Evolutionary conservation across 192 early-diverging fungal genomes (phyloP).

Genomic region (Pilaira anomala): DNA sequence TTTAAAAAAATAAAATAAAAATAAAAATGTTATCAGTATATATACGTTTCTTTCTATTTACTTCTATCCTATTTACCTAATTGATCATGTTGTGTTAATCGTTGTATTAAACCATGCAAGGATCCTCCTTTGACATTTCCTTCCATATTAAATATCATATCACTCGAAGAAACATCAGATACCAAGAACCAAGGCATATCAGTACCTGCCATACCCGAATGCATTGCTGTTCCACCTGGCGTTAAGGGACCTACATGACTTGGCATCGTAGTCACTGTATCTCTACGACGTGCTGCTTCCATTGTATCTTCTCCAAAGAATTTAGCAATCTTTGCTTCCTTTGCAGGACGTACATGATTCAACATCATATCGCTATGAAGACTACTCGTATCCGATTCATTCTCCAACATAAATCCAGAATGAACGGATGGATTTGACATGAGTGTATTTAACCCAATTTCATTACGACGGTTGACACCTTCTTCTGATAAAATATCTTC

Average conservation of each 20-base stretch:
- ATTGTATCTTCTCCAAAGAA: constrained; percentile 59
- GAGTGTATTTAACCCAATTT: neutral
- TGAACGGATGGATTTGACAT: constrained; percentile 10
- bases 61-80: constrained; percentile 36
- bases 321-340: constrained; percentile 46
- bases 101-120: constrained; percentile 70
- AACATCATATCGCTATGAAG: neutral
- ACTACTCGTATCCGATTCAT: no score
- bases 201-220: neutral
- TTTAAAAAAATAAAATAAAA: no score
- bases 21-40: neutral
- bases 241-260: neutral
- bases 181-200: constrained; percentile 55
- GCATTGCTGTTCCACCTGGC: neutral
- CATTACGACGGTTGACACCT: neutral
- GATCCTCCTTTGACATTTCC: constrained; percentile 83
- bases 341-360: neutral
- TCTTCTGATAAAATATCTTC: neutral
- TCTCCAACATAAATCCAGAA: neutral
- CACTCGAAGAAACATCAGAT: constrained; percentile 59
- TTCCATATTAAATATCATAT: constrained; percentile 72
- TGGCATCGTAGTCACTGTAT: constrained; percentile 9
- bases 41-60: neutral
- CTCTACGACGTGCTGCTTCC: constrained; percentile 14
- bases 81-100: constrained; percentile 75